Evolutionary conservation across 129 eudicot genomes (phyloP), one percentile per base, ranked within the genome.

Genomic region (Flaveria brownii): DNA sequence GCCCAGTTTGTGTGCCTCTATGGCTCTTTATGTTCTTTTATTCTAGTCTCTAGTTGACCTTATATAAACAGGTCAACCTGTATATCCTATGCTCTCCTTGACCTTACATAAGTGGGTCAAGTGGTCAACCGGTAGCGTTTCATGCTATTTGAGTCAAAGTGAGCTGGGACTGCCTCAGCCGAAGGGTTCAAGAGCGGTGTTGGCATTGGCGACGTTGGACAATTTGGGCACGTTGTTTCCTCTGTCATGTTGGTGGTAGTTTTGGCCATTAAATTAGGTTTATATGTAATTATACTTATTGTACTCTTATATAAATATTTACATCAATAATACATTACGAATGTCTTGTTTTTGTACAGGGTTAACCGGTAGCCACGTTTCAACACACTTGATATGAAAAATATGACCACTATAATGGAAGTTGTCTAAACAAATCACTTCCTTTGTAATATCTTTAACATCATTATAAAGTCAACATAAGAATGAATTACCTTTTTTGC

Each of bases 301-400:
- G 36, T 30, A 30, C 36, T 30, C 36, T 30, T 30, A 30, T 30
- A 4, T 30, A 30, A 30, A 30, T 30, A 30, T 33, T 33, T 4
- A 33, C 6, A 33, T 33, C 39, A 33, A 33, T 33, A 4, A 4
- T 33, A 33, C 6, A 33, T 33, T 33, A 4, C 6, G 39, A 33
- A 33, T 6, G 39, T 33, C 39, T 33, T 33, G 39, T 33, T 33
- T 33, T 33, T 33, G 6, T 33, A 33, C 39, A 33, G 5, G 95
- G 80, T 90, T 90, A 72, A 84, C 45, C 74, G 88, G 78, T 56
- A 93, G 71, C 98, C 96, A 90, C 43, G 96, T 95, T 33, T 89
- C 94, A 25, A 88, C 96, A 68, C 93, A 90, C 73, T 83, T 84
- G 25, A 86, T 80, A 57, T 92, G 96, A 71, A 89, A 90, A 9